phyloP scores from a whole-genome alignment of 2,329 filamentous ascomycete genomes.

The Trichoderma koningiopsis region DNA sequence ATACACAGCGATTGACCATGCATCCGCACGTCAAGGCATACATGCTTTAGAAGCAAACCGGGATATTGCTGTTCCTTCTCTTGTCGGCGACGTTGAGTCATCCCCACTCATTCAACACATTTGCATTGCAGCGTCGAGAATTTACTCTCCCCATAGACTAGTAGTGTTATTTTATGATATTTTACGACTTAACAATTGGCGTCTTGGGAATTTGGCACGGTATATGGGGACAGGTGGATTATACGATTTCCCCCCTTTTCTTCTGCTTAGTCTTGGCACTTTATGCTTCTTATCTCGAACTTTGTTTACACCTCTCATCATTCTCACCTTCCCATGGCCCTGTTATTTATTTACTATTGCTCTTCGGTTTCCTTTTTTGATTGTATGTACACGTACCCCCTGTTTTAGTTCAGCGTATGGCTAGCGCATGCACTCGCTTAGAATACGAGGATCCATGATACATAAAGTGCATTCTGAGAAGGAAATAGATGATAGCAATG shows the following conservation, averaged over 20 bases:
- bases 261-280: background rate
- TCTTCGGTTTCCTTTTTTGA: background rate
- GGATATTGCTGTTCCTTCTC: background rate
- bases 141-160: conserved; percentile 10
- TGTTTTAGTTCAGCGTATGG: conserved; percentile 13
- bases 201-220: conserved; percentile 14
- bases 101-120: background rate
- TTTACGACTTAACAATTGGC: conserved; percentile 16
- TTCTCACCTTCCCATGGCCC: background rate
- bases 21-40: background rate
- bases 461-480: background rate
- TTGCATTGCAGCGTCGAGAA: background rate
- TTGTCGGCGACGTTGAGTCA: background rate
- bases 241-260: conserved; percentile 1
- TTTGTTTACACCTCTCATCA: background rate
- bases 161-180: conserved; percentile 15
- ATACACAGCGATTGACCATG: background rate
- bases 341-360: background rate
- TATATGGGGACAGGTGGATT: conserved; percentile 5
- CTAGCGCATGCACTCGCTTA: conserved; percentile 21
- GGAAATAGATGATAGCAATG: background rate
- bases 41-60: background rate
- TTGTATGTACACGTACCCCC: conserved; percentile 10
- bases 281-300: background rate
- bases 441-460: conserved; percentile 11